These are phyloP conservation scores for Tanozyma kutaoensis DNA, from an alignment of 805 yeast species.

Conservation along the genomic window DNA sequence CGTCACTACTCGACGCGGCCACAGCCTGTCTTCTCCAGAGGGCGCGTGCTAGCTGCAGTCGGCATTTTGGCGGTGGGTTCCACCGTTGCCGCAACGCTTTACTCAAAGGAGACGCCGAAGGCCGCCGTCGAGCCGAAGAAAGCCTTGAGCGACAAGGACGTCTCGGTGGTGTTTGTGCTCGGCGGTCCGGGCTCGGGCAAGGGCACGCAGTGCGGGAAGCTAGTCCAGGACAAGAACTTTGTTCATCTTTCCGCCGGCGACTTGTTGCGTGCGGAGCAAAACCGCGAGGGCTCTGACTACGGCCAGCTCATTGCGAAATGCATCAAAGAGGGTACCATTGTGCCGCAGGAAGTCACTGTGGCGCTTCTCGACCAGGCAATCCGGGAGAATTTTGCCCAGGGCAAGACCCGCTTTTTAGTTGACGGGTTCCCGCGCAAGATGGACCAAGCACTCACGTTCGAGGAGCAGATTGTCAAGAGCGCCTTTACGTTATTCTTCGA, in stretches of 20 bases:
- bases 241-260: slow-evolving; percentile 96
- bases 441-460: slow-evolving; percentile 96
- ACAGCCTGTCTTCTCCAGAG: no score
- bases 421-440: slow-evolving; percentile 98
- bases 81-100: slow-evolving; percentile 27
- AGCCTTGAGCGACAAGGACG: slow-evolving; percentile 51
- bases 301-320: slow-evolving; percentile 78
- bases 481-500: slow-evolving; percentile 64
- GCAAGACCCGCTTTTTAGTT: slow-evolving; percentile 56
- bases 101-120: slow-evolving; percentile 29
- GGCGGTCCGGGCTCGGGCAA: slow-evolving; percentile 99
- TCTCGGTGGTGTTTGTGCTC: slow-evolving; percentile 75
- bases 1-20: no score
- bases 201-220: slow-evolving; percentile 87
- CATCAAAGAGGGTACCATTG: slow-evolving; percentile 81
- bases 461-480: slow-evolving; percentile 59
- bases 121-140: slow-evolving; percentile 28
- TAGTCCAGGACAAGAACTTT: slow-evolving; percentile 70
- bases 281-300: slow-evolving; percentile 64
- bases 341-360: slow-evolving; percentile 86
- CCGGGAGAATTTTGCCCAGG: slow-evolving; percentile 31
- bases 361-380: slow-evolving; percentile 76
- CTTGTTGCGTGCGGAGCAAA: slow-evolving; percentile 83
- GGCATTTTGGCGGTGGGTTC: slow-evolving; percentile 39
- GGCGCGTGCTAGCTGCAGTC: slow-evolving; percentile 12